phyloP scores from a whole-genome alignment of 2,329 filamentous ascomycete genomes.

The Aspergillus pseudoviridinutans region DNA sequence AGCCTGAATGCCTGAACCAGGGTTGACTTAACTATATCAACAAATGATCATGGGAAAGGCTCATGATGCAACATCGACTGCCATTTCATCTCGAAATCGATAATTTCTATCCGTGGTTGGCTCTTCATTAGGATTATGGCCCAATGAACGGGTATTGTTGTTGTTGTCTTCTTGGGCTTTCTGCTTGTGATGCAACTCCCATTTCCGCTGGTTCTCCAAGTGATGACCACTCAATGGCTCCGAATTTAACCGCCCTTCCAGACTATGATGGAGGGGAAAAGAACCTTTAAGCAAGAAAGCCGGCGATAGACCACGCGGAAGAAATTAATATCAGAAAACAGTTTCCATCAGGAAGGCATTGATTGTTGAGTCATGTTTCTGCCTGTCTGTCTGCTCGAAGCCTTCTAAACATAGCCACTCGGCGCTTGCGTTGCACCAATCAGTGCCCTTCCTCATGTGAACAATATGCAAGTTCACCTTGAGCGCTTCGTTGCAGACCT shows the following conservation, averaged over 20 bases:
- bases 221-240: background rate
- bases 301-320: background rate
- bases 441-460: constrained; percentile 14
- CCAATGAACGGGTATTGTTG: background rate
- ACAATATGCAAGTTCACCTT: constrained; percentile 5
- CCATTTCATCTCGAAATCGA: constrained; percentile 1
- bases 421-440: constrained; percentile 26
- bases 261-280: background rate
- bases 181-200: constrained; percentile 6
- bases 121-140: background rate
- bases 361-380: background rate
- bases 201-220: constrained; percentile 8
- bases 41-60: too few relatives aligned
- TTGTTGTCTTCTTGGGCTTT: background rate
- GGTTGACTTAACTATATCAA: background rate
- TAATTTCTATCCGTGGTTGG: background rate
- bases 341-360: background rate
- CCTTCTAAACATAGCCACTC: constrained; percentile 29
- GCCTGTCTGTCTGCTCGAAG: background rate
- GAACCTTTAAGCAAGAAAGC: background rate
- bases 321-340: background rate
- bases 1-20: constrained; percentile 14
- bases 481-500: constrained; percentile 21
- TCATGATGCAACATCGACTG: background rate
- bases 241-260: background rate